Percentiles rank a stretch among this genome's conserved stretches.
These are phyloP conservation scores for Ogataea zsoltii DNA, from an alignment of 805 yeast species.

Conservation along the genomic window DNA sequence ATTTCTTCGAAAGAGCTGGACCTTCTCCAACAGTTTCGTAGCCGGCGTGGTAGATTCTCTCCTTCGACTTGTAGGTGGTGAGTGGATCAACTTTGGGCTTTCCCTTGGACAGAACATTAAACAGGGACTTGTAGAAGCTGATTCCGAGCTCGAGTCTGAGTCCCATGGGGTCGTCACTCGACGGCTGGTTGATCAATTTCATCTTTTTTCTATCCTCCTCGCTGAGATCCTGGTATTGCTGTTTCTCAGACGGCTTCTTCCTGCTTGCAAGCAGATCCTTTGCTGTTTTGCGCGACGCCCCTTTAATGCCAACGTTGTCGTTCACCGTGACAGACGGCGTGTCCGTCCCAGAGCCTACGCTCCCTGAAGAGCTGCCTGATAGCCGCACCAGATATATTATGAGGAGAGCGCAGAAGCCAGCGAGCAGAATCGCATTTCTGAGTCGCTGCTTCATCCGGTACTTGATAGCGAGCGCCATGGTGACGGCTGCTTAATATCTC, in stretches of 20 bases:
- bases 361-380: background rate
- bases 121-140: conserved; percentile 43
- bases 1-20: conserved; percentile 53
- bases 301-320: conserved; percentile 8
- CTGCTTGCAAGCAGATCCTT: conserved; percentile 16
- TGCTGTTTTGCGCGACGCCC: conserved; percentile 16
- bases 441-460: conserved; percentile 14
- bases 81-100: conserved; percentile 47
- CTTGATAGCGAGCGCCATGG: conserved; percentile 5
- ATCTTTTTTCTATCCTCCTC: conserved; percentile 20
- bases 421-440: conserved; percentile 5
- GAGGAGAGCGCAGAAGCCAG: conserved; percentile 7
- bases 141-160: conserved; percentile 39
- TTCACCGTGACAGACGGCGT: conserved; percentile 6
- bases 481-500: too few relatives aligned
- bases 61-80: conserved; percentile 43
- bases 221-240: conserved; percentile 9
- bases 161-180: conserved; percentile 35
- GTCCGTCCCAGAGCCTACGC: background rate
- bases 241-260: conserved; percentile 4
- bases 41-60: conserved; percentile 56
- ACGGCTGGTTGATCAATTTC: conserved; percentile 23
- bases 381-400: conserved; percentile 10
- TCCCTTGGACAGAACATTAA: conserved; percentile 37
- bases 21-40: conserved; percentile 41